A percentile compares a stretch with the other conserved stretches of the same genome.
Evolutionary conservation across 768 basidiomycete species (phyloP).

Genomic region (Termitomyces heimii): DNA sequence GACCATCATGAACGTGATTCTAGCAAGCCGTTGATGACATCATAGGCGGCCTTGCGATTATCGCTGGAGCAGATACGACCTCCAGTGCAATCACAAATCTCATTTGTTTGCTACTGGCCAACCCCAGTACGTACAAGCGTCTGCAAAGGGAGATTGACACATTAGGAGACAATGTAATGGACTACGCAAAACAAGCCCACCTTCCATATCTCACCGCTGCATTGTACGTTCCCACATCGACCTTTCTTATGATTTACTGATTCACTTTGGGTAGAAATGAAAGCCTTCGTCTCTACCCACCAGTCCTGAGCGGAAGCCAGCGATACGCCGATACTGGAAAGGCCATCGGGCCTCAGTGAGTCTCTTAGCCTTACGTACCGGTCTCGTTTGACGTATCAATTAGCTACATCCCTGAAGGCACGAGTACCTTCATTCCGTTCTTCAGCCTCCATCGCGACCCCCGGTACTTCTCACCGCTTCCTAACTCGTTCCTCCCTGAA

Average conservation of each 20-base stretch:
- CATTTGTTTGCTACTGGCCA: constrained; percentile 26
- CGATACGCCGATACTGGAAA: constrained; percentile 33
- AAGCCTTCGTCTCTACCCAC: constrained; percentile 40
- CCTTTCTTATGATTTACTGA: neutral
- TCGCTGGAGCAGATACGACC: constrained; percentile 39
- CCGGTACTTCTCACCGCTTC: constrained; percentile 38
- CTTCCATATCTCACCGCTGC: constrained; percentile 31
- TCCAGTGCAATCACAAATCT: constrained; percentile 26
- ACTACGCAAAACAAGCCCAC: constrained; percentile 20
- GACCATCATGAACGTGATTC: neutral
- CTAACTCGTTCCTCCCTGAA: constrained; percentile 37
- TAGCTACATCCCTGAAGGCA: constrained; percentile 41
- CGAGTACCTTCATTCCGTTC: constrained; percentile 33
- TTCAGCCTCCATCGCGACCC: constrained; percentile 42
- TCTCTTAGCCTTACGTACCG: neutral
- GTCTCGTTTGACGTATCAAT: neutral
- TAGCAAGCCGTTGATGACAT: neutral
- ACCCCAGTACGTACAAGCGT: constrained; percentile 26
- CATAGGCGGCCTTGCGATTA: constrained; percentile 26
- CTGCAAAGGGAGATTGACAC: constrained; percentile 30
- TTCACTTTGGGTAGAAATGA: constrained; percentile 36
- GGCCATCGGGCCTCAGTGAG: constrained; percentile 34
- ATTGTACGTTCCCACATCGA: constrained; percentile 20
- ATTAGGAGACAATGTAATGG: constrained; percentile 18
- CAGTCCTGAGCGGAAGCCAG: constrained; percentile 42